These are phyloP conservation scores for Penicillium sp. DNA, from an alignment of 2,329 filamentous ascomycete genomes.

Conservation along the genomic window DNA sequence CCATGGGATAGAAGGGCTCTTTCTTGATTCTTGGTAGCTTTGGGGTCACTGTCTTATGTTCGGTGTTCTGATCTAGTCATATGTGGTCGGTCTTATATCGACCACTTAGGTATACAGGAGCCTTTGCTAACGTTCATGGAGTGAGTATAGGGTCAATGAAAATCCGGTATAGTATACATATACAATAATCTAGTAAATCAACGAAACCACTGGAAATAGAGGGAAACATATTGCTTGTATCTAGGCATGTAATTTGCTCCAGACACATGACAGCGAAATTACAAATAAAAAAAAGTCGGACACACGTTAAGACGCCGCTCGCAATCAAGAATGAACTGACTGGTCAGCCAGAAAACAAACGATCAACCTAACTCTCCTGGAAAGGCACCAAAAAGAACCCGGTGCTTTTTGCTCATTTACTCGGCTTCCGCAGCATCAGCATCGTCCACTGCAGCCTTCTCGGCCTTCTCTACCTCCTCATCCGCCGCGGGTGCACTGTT, in stretches of 20 bases:
- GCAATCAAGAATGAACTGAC: conserved; percentile 24
- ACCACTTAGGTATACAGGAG: neutral
- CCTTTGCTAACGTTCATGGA: neutral
- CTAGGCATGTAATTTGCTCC: conserved; percentile 18
- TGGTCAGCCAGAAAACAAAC: conserved; percentile 20
- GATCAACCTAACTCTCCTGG: conserved; percentile 21
- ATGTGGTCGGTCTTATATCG: neutral
- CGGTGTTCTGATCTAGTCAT: neutral
- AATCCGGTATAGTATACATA: neutral
- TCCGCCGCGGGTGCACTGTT: conserved; percentile 36
- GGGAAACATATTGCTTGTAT: conserved; percentile 18
- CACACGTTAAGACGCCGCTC: conserved; percentile 31
- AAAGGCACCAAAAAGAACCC: conserved; percentile 13
- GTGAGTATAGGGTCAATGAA: neutral
- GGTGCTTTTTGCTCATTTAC: conserved; percentile 18
- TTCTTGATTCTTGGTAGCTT: neutral
- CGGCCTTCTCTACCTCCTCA: conserved; percentile 24
- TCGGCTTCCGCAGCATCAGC: conserved; percentile 21
- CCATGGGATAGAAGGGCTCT: neutral
- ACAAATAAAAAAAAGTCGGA: conserved; percentile 21
- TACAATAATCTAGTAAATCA: conserved; percentile 4
- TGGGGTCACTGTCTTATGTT: neutral
- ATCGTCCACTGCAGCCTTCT: conserved; percentile 6
- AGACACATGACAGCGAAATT: conserved; percentile 18
- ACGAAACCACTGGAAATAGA: neutral